Base-by-base conservation (phyloP, 768 basidiomycete genomes). In the Boletus tomentosulus region DNA sequence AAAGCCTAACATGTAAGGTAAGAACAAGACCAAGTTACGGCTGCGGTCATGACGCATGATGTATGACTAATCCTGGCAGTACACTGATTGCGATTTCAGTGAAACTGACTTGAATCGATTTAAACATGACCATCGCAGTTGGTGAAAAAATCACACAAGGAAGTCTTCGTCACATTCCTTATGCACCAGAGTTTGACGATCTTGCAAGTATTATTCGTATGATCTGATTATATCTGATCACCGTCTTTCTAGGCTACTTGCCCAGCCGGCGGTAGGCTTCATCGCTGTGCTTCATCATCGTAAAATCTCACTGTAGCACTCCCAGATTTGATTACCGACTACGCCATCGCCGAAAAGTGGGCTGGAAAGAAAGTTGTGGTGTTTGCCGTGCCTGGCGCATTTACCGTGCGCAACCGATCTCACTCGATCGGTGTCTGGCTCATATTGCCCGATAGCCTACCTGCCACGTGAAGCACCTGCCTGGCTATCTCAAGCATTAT, bases 321-420 rank as follows among this genome's bases (percentile, higher is more conserved):
- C 8, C 33, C 41, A 22, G 28, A 5, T 37, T 0, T 64, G 87
- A 86, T 83, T 35, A 68, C 71, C 43, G 73, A 73, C 38, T 71
- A 89, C 57, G 72, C 69, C 37, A 87, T 64, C 54, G 13, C 81
- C 27, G 74, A 83, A 54, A 76, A 79, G 45, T 90, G 86, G 86
- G 85, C 85, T 68, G 85, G 84, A 64, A 92, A 92, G 76, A 88
- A 86, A 67, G 86, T 92, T 48, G 85, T 91, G 35, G 64, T 91
- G 49, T 78, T 92, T 67, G 75, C 86, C 53, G 87, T 90, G 33
- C 89, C 89, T 16, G 89, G 89, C 44, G 87, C 88, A 15, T 89
- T 90, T 74, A 88, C 88, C 15, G 88, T 89, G 57, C 55, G 84
- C 56, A 46, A 11, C 30, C 5, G 44, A 53, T 51, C 44, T 48